phyloP scores from a whole-genome alignment of 2,329 filamentous ascomycete genomes.

The Colletotrichum sp. region DNA sequence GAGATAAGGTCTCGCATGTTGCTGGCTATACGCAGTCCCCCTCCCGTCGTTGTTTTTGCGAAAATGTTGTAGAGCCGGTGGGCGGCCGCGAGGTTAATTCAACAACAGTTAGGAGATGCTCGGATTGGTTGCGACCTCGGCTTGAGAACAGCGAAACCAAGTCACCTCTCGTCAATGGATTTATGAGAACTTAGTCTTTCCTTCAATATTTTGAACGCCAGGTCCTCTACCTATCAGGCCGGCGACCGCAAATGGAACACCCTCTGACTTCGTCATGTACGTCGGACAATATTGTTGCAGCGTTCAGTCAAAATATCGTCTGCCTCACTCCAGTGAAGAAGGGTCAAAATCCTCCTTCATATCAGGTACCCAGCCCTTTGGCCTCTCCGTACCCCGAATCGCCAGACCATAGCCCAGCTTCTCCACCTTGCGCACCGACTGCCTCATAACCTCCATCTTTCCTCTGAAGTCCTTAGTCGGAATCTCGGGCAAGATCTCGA shows the following conservation, averaged over 20 bases:
- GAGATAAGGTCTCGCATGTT: background rate
- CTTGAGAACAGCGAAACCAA: background rate
- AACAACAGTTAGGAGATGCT: background rate
- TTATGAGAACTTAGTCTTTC: rapidly evolving
- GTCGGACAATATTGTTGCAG: background rate
- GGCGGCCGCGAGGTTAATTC: background rate
- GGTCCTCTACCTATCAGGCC: background rate
- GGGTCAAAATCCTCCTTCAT: conserved; percentile 41
- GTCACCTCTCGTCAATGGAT: background rate
- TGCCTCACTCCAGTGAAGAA: background rate
- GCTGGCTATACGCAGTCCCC: background rate
- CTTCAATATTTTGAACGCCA: background rate
- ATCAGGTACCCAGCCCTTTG: conserved; percentile 92
- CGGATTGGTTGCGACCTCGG: background rate
- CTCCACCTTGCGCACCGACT: conserved; percentile 94
- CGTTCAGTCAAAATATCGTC: rapidly evolving
- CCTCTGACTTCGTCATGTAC: background rate
- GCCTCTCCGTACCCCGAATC: conserved; percentile 86
- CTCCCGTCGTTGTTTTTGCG: background rate
- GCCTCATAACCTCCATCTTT: conserved; percentile 87
- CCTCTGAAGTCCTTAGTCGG: conserved; percentile 65
- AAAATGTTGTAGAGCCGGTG: background rate
- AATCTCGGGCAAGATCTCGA: conserved; percentile 74
- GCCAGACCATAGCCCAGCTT: conserved; percentile 85
- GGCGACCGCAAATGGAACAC: background rate